Evolutionary conservation across 2,329 filamentous ascomycete genomes (phyloP).

Genomic region (Clarireedia monteithiana): DNA sequence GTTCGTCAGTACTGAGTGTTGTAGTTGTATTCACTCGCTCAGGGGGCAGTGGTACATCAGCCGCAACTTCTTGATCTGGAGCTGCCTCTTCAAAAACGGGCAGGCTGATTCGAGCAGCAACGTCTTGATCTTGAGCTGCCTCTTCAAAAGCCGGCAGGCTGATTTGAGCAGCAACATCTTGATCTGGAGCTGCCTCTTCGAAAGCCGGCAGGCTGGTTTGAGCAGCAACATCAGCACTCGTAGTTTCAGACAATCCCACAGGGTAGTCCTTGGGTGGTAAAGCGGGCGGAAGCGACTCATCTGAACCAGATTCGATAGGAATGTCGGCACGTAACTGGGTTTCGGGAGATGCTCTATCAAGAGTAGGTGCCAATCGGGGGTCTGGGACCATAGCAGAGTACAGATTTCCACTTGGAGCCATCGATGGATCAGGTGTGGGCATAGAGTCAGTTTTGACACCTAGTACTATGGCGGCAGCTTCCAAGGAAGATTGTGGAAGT

Average conservation of each 20-base stretch:
- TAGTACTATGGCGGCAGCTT: slow-evolving; percentile 30
- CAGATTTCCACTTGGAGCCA: slow-evolving; percentile 19
- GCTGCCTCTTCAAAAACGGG: background rate
- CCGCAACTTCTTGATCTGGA: background rate
- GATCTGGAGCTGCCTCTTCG: too few relatives aligned
- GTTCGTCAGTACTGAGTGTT: slow-evolving; percentile 17
- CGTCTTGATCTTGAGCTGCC: too few relatives aligned
- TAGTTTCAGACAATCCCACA: too few relatives aligned
- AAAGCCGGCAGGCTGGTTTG: too few relatives aligned
- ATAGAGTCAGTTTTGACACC: slow-evolving; percentile 9
- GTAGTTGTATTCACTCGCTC: slow-evolving; percentile 14
- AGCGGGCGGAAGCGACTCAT: slow-evolving; percentile 32
- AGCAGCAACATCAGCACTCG: too few relatives aligned
- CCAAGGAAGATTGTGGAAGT: slow-evolving; percentile 14
- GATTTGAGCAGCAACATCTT: too few relatives aligned
- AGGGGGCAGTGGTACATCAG: slow-evolving; percentile 2
- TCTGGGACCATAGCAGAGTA: slow-evolving; percentile 20
- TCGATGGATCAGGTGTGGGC: slow-evolving; percentile 19
- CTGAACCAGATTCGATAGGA: slow-evolving; percentile 26
- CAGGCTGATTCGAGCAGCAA: too few relatives aligned
- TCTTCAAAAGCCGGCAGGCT: too few relatives aligned
- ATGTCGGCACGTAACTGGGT: slow-evolving; percentile 20
- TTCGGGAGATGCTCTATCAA: slow-evolving; percentile 17
- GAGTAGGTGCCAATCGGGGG: slow-evolving; percentile 18
- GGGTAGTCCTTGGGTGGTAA: background rate